Evolutionary conservation across 202 grass and related monocot genomes (phyloP).

Genomic region (Zoysia matrella): DNA sequence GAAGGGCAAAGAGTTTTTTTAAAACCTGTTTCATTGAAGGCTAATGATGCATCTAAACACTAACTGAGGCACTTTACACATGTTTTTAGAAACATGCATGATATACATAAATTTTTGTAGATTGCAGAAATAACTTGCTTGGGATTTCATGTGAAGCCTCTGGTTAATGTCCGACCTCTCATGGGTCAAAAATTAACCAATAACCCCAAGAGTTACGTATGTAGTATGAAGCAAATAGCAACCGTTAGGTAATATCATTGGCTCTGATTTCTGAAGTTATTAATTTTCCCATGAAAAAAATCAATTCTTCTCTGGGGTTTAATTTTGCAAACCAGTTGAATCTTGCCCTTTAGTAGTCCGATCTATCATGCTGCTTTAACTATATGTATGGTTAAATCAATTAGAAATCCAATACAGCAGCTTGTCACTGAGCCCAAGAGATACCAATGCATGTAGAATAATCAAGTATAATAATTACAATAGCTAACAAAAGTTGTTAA

Average conservation of each 20-base stretch:
- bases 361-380: not conserved
- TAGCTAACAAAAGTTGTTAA: not conserved
- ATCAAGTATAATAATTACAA: not conserved
- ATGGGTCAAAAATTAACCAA: not conserved
- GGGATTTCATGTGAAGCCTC: not conserved
- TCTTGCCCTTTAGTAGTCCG: not conserved
- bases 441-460: not conserved
- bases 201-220: not conserved
- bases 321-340: not conserved
- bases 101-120: not conserved
- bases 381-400: not conserved
- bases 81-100: not conserved
- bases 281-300: not conserved
- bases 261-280: not conserved
- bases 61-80: too few species aligned
- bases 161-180: not conserved
- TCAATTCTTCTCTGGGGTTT: not conserved
- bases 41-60: too few species aligned
- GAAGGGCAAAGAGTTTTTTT: not conserved
- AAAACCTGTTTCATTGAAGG: too few species aligned
- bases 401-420: slow-evolving; percentile 10
- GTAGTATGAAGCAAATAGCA: not conserved
- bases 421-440: not conserved
- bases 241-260: not conserved
- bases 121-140: not conserved